These are phyloP conservation scores for Podila epicladia DNA, from an alignment of 192 early-diverging fungal species.

Conservation along the genomic window DNA sequence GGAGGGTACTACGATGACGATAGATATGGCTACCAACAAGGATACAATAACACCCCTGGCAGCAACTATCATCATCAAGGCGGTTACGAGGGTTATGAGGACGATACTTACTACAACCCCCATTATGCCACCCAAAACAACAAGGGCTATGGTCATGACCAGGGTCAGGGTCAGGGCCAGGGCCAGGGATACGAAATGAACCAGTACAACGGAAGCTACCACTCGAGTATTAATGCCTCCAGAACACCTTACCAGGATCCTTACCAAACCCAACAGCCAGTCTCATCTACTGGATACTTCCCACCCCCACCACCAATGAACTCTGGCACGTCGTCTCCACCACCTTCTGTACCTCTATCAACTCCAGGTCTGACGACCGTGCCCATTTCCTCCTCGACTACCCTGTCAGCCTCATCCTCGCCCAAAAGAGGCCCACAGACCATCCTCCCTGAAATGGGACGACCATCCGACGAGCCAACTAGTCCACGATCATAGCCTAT, in stretches of 20 bases:
- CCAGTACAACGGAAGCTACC: too few relatives aligned
- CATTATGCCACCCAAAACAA: constrained; percentile 17
- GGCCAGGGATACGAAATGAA: background rate
- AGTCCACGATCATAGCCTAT: background rate
- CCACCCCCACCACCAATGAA: background rate
- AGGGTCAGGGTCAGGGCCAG: background rate
- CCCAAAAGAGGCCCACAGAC: background rate
- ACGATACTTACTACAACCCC: constrained; percentile 36
- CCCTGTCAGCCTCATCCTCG: background rate
- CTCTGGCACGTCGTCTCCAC: background rate
- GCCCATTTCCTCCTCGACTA: background rate
- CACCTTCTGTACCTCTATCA: background rate
- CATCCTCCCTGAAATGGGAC: constrained; percentile 1
- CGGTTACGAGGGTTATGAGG: constrained; percentile 8
- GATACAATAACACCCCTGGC: constrained; percentile 2
- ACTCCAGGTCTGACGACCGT: background rate
- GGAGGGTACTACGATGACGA: constrained; percentile 5
- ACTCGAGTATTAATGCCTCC: background rate
- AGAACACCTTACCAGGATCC: background rate
- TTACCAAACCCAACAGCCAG: background rate
- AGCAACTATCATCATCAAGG: background rate
- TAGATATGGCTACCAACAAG: background rate
- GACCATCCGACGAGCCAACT: background rate
- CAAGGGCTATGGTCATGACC: background rate
- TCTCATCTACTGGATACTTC: background rate